Conservation (phyloP, 129 eudicot genomes). For the Saposhnikovia divaricata region DNA sequence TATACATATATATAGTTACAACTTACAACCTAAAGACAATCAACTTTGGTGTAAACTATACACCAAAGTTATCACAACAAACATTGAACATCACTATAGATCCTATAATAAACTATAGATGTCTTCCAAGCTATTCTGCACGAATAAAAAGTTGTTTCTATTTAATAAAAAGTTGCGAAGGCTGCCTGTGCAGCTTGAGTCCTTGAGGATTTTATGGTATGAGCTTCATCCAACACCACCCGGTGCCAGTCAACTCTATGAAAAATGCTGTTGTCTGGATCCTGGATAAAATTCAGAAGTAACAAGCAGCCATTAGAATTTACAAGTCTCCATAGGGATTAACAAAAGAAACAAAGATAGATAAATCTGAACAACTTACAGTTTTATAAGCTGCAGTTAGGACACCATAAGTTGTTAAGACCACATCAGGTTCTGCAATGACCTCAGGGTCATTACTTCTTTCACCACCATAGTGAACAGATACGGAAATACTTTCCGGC, state of each 20-base stretch:
- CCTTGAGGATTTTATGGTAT: slow-evolving; percentile 62
- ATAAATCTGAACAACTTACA: slow-evolving; percentile 25
- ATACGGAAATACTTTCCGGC: slow-evolving; percentile 49
- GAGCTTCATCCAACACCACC: slow-evolving; percentile 86
- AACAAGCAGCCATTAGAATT: background rate
- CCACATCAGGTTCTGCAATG: slow-evolving; percentile 69
- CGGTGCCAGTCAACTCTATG: slow-evolving; percentile 72
- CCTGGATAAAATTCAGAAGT: slow-evolving; percentile 21
- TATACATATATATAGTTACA: no score
- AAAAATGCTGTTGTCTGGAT: slow-evolving; percentile 45
- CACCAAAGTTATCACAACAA: no score
- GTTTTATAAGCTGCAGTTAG: slow-evolving; percentile 52
- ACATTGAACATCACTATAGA: no score
- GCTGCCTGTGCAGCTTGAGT: slow-evolving; percentile 72
- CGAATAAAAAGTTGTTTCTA: background rate
- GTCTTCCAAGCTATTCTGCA: slow-evolving; percentile 84
- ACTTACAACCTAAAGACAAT: no score
- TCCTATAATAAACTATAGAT: slow-evolving; percentile 66
- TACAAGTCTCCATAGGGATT: background rate
- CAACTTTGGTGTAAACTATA: no score
- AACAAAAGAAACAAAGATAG: background rate
- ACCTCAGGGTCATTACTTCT: slow-evolving; percentile 54
- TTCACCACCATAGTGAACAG: slow-evolving; percentile 64
- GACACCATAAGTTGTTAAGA: slow-evolving; percentile 79
- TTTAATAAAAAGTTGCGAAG: slow-evolving; percentile 22